Evolutionary conservation across 257 asterid species (phyloP).

Genomic region (Solanum etuberosum): DNA sequence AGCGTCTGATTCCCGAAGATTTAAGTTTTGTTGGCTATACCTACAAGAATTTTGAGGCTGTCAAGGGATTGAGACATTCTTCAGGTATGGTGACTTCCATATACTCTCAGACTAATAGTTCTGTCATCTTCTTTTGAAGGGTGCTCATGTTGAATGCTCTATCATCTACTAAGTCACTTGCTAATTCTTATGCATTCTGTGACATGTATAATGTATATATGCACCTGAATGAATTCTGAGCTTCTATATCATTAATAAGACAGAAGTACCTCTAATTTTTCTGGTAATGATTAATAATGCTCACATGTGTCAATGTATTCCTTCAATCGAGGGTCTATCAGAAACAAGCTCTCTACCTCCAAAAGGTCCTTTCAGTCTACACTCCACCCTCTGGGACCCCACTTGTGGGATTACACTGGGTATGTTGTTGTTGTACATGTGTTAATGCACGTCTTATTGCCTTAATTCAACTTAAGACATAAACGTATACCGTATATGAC

Average conservation of each 20-base stretch:
- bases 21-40: constrained; percentile 81
- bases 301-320: not conserved
- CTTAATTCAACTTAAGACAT: not conserved
- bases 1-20: constrained; percentile 45
- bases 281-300: not conserved
- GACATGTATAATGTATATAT: too few relatives aligned
- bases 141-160: constrained; percentile 7
- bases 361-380: not conserved
- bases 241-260: not conserved
- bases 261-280: not conserved
- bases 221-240: not conserved
- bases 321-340: not conserved
- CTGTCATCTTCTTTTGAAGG: not conserved
- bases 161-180: constrained; percentile 10
- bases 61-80: constrained; percentile 41
- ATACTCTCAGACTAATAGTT: not conserved
- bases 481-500: not conserved
- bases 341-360: not conserved
- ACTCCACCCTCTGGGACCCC: not conserved
- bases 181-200: too few relatives aligned
- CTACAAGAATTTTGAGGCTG: constrained; percentile 64
- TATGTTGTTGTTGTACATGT: not conserved
- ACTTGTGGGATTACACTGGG: not conserved
- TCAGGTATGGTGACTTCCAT: constrained; percentile 19
- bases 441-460: not conserved